These are phyloP conservation scores for Chlamydomonas incerta DNA, from an alignment of 139 green algal species.

Conservation along the genomic window DNA sequence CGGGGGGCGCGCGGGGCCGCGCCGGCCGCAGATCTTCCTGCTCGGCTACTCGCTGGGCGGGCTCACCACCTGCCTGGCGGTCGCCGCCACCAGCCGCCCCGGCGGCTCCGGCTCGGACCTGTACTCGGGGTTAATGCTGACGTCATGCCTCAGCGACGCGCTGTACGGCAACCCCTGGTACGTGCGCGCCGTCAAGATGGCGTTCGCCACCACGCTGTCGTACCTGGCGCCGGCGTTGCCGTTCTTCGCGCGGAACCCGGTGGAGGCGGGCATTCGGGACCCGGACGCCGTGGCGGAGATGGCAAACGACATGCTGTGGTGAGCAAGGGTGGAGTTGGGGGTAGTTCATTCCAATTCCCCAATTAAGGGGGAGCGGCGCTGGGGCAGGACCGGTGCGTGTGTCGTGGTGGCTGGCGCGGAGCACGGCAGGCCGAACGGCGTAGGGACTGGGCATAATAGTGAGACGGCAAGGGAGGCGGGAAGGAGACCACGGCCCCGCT, in stretches of 20 bases:
- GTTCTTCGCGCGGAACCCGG: conserved; percentile 11
- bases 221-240: conserved; percentile 5
- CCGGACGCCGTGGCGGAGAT: conserved; percentile 13
- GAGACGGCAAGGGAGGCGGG: no score
- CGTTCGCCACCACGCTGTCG: background rate
- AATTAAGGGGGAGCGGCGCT: no score
- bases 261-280: conserved; percentile 20
- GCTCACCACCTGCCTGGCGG: background rate
- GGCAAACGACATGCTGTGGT: conserved; percentile 18
- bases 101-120: background rate
- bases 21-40: conserved; percentile 6
- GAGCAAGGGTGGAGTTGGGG: background rate
- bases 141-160: conserved; percentile 25
- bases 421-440: no score
- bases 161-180: conserved; percentile 3
- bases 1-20: no score
- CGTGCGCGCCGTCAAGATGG: background rate
- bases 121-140: conserved; percentile 31
- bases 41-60: conserved; percentile 37
- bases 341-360: no score
- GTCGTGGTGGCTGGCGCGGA: no score
- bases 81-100: background rate
- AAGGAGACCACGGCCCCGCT: no score
- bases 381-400: no score
- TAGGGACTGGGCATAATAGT: no score